phyloP scores from a whole-genome alignment of 2,329 filamentous ascomycete genomes.

The Trichoderma afroharzianum region DNA sequence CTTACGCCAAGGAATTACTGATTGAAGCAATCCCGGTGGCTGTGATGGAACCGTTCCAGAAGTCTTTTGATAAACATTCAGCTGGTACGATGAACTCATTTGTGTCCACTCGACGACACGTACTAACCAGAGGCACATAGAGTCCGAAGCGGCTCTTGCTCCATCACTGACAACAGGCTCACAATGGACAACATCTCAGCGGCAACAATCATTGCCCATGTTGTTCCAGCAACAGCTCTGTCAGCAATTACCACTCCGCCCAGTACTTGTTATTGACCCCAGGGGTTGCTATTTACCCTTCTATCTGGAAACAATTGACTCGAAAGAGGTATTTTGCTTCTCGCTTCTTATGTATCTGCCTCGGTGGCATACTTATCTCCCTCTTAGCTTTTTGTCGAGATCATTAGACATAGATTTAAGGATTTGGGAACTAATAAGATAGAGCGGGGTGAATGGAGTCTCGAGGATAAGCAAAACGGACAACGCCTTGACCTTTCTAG shows the following conservation, averaged over 20 bases:
- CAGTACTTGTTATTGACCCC: background rate
- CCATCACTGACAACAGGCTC: background rate
- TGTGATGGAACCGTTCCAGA: background rate
- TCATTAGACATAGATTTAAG: background rate
- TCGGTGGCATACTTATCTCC: accelerated
- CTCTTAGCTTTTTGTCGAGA: background rate
- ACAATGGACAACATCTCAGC: background rate
- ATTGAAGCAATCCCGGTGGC: background rate
- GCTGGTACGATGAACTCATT: background rate
- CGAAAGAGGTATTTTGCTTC: background rate
- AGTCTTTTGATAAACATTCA: accelerated
- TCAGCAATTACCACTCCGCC: background rate
- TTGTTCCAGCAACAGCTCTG: background rate
- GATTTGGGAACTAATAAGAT: background rate
- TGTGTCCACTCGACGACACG: accelerated
- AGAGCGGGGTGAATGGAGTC: background rate
- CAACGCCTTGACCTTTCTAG: background rate
- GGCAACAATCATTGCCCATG: background rate
- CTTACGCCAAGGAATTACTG: slow-evolving; percentile 2
- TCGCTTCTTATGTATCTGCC: background rate
- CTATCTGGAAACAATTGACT: background rate
- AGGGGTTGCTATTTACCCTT: background rate
- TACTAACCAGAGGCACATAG: background rate
- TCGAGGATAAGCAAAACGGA: background rate
- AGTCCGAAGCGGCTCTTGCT: background rate